Conservation (phyloP, 441 rosid species). For the Pelargonium australe region DNA sequence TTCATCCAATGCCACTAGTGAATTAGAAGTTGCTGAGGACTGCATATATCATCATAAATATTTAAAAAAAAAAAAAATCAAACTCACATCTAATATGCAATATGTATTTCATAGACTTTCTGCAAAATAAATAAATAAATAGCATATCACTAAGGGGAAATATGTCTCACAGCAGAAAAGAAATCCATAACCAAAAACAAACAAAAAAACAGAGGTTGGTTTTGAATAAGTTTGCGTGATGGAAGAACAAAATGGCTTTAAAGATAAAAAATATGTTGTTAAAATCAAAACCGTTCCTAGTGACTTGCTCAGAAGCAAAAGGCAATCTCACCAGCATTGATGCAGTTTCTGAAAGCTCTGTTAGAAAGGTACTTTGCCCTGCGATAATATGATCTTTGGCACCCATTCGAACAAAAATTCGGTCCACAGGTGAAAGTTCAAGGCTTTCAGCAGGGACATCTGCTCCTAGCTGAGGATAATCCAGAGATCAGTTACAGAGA, state of each 20-base stretch:
- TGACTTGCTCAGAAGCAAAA: constrained; percentile 8
- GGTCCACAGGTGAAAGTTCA: constrained; percentile 76
- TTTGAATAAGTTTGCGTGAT: not conserved
- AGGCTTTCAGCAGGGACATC: constrained; percentile 91
- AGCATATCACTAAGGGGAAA: no score
- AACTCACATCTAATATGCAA: not conserved
- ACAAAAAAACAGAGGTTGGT: not conserved
- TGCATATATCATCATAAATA: constrained; percentile 30
- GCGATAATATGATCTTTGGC: constrained; percentile 96
- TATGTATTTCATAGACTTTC: not conserved
- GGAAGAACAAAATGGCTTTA: not conserved
- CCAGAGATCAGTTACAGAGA: constrained; percentile 18
- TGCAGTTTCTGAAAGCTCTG: constrained; percentile 96
- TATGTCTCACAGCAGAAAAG: not conserved
- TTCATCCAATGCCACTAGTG: constrained; percentile 93
- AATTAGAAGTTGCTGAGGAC: constrained; percentile 73
- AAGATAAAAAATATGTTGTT: not conserved
- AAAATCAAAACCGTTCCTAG: constrained; percentile 8
- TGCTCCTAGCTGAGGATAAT: constrained; percentile 67
- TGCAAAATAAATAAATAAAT: no score
- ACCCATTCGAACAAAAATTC: constrained; percentile 93
- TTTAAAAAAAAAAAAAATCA: no score
- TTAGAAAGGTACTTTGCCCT: constrained; percentile 88
- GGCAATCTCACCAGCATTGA: constrained; percentile 65
- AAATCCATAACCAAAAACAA: not conserved